These are phyloP conservation scores for Heterobasidion annosum DNA, from an alignment of 1,284 basidiomycete genomes.

Conservation along the genomic window DNA sequence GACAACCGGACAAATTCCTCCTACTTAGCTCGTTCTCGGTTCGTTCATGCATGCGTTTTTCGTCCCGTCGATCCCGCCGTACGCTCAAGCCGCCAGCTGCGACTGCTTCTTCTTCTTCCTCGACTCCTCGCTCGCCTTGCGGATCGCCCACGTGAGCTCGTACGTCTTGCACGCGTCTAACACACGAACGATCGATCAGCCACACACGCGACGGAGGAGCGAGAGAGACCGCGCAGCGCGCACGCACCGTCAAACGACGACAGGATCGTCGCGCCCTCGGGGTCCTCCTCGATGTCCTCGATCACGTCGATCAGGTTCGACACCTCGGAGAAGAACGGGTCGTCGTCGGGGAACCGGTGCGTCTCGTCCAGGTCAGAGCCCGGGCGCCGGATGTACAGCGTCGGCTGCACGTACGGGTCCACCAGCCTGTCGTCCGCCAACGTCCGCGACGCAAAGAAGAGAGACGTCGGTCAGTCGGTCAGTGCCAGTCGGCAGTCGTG, in stretches of 20 bases:
- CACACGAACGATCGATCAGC: constrained; percentile 2
- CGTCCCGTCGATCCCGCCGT: too few species aligned
- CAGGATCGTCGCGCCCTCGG: constrained; percentile 61
- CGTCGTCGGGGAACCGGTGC: constrained; percentile 74
- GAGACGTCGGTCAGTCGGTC: constrained; percentile 1
- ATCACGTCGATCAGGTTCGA: constrained; percentile 80
- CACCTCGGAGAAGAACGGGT: constrained; percentile 88
- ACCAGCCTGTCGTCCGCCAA: constrained; percentile 48
- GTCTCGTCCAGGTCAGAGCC: constrained; percentile 80
- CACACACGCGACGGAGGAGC: not conserved
- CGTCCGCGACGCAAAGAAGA: not conserved
- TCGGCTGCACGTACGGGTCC: constrained; percentile 81
- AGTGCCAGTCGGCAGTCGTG: constrained; percentile 8
- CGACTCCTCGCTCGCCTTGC: constrained; percentile 57
- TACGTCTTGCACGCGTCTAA: constrained; percentile 83
- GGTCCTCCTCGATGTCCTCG: constrained; percentile 70
- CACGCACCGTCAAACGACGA: constrained; percentile 64
- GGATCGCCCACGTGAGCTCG: constrained; percentile 83
- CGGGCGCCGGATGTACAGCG: constrained; percentile 77
- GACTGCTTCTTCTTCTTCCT: constrained; percentile 13
- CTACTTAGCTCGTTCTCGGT: too few species aligned
- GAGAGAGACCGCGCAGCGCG: not conserved
- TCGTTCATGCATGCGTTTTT: too few species aligned
- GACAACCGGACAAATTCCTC: too few species aligned
- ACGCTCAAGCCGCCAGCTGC: not conserved